Base-by-base conservation (phyloP, 768 basidiomycete species). In the Kwoniella shandongensis region DNA sequence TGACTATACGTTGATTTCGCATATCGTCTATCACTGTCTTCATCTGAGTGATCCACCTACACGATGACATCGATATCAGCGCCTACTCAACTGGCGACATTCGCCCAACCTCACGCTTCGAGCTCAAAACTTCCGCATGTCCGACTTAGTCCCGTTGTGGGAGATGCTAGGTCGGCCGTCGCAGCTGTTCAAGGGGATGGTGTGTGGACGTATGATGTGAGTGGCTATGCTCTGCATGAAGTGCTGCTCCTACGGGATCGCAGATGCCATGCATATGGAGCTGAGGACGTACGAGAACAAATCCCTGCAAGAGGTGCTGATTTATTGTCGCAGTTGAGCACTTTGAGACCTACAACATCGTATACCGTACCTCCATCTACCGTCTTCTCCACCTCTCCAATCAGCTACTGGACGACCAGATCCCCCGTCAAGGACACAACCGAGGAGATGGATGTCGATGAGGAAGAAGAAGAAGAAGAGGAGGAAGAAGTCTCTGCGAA, bases 181-280 rank as follows among this genome's bases (percentile, higher is more conserved):
- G 67, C 70, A 29, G 73, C 72, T 40, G 75, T 76, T 41, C 71
- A 70, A 58, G 75, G 75, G 3, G 73, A 73, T 60, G 75, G 73
- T 4, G 54, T 76, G 11, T 76, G 75, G 75, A 76, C 74, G 3
- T 75, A 76, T 40, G 75, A 76, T 57, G 75, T 76, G 65, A 66
- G 75, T 62, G 7, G 15, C n/a, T 36, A 12, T 3, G 13, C 36
- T 15, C 17, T 17, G 5, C n/a, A 8, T 18, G 17, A 22, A 6
- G 6, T 17, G 7, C 40, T 18, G 6, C 40, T 18, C n/a, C 40
- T 6, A 41, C 35, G 35, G 17, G n/a, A 8, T 36, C 35, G 35
- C 17, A 36, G 10, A 36, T 36, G 10, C 35, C 35, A 36, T 8
- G 32, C 32, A 32, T 6, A 13, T 6, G 32, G 13, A 13, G 32